phyloP scores from a whole-genome alignment of 768 basidiomycete genomes.

The Suillus decipiens region DNA sequence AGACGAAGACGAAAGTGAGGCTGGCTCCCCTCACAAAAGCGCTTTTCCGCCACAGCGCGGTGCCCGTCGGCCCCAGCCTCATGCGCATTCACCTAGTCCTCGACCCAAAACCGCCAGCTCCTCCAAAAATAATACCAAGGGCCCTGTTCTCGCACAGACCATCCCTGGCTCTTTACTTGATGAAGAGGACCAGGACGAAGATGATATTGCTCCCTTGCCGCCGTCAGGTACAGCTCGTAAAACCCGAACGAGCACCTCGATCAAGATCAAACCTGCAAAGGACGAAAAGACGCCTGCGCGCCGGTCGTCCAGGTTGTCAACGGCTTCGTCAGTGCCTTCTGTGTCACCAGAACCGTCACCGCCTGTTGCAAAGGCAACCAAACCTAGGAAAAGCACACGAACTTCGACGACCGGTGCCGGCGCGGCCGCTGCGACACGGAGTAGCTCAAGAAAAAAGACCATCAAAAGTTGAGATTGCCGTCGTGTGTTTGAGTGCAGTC shows the following conservation, averaged over 20 bases:
- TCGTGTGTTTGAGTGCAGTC: neutral
- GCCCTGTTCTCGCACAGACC: slow-evolving; percentile 28
- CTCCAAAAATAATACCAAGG: slow-evolving; percentile 8
- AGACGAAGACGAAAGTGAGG: slow-evolving; percentile 32
- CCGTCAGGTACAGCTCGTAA: slow-evolving; percentile 16
- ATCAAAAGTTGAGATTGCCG: slow-evolving; percentile 8
- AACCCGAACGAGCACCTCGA: slow-evolving; percentile 15
- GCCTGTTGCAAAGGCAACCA: slow-evolving; percentile 17
- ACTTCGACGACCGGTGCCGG: slow-evolving; percentile 15
- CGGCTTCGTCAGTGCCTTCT: slow-evolving; percentile 29
- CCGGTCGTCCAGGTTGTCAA: slow-evolving; percentile 42
- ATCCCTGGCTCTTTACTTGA: slow-evolving; percentile 48
- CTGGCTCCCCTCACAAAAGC: slow-evolving; percentile 16
- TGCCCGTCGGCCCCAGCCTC: slow-evolving; percentile 5
- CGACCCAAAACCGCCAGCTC: slow-evolving; percentile 9
- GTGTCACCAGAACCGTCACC: slow-evolving; percentile 36
- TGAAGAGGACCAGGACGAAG: slow-evolving; percentile 33
- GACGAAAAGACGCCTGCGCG: slow-evolving; percentile 31
- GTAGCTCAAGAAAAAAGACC: slow-evolving; percentile 32
- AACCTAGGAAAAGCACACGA: slow-evolving; percentile 24
- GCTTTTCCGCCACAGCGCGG: slow-evolving; percentile 6
- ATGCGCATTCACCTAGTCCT: slow-evolving; percentile 6
- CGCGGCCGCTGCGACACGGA: slow-evolving; percentile 26
- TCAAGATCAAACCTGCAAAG: slow-evolving; percentile 17
- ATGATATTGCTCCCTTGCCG: slow-evolving; percentile 37